These are phyloP conservation scores for Triticum monococcum DNA, from an alignment of 176 grass and related monocot genomes.

Conservation along the genomic window DNA sequence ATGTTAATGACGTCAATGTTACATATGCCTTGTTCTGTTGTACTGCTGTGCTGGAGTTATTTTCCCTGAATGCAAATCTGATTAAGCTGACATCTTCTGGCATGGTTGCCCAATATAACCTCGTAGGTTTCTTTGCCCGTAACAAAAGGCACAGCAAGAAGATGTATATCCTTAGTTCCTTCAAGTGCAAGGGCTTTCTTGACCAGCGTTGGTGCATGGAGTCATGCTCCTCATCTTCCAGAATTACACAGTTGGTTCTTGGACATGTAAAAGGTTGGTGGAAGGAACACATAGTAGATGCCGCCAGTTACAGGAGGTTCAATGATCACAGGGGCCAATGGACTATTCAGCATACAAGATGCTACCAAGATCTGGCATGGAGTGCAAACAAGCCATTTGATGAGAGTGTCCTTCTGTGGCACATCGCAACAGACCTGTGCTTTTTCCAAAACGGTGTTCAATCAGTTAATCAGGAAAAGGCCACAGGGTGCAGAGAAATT, in stretches of 20 bases:
- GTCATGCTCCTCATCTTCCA: no score
- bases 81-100: no score
- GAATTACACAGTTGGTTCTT: no score
- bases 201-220: no score
- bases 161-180: no score
- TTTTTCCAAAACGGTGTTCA: not conserved
- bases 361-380: not conserved
- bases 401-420: not conserved
- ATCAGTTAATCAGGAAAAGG: no score
- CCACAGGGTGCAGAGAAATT: not conserved
- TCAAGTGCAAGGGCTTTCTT: no score
- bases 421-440: not conserved
- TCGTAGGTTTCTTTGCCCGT: not conserved
- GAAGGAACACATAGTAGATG: not conserved
- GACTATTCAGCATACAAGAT: not conserved
- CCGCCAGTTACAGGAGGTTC: not conserved
- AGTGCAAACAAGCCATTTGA: not conserved
- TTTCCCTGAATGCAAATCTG: no score
- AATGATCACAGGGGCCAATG: not conserved
- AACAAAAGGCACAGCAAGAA: not conserved
- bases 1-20: not conserved
- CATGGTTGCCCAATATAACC: not conserved
- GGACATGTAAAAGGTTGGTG: no score
- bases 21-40: not conserved
- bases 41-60: not conserved